phyloP scores from a whole-genome alignment of 306 rosid species.

The Ziziphus jujuba region DNA sequence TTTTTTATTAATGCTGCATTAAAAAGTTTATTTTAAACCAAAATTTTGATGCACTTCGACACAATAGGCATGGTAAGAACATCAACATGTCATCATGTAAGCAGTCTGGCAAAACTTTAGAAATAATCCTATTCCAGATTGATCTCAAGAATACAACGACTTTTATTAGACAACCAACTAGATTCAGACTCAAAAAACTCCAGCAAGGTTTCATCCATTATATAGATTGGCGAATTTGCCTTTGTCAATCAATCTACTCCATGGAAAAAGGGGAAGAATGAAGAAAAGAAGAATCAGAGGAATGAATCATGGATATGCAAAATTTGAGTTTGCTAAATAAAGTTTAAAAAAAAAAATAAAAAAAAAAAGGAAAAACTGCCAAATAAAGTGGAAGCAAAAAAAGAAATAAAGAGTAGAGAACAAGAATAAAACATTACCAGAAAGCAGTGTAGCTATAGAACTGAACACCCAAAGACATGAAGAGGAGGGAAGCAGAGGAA shows the following conservation, averaged over 20 bases:
- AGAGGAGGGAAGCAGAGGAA: constrained; percentile 78
- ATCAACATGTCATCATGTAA: no score
- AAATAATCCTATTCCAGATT: no score
- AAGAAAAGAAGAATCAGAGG: neutral
- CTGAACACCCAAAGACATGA: constrained; percentile 82
- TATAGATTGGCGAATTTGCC: no score
- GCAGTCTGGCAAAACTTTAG: no score
- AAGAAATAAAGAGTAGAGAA: neutral
- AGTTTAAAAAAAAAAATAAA: neutral
- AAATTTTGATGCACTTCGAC: no score
- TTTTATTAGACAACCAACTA: neutral
- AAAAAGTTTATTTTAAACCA: no score
- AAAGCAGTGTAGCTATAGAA: constrained; percentile 89
- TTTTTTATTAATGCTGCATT: no score
- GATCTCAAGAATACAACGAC: no score
- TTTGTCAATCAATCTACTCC: no score
- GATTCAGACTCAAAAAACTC: neutral
- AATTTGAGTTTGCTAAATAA: neutral
- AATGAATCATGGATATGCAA: neutral
- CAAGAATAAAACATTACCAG: constrained; percentile 47
- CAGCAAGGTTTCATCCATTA: neutral
- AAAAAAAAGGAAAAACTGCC: neutral
- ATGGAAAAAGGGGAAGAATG: no score
- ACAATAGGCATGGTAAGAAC: no score
- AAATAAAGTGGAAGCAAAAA: neutral